Base-by-base conservation (phyloP, 2,329 filamentous ascomycete genomes). In the Fusarium nisikadoi region DNA sequence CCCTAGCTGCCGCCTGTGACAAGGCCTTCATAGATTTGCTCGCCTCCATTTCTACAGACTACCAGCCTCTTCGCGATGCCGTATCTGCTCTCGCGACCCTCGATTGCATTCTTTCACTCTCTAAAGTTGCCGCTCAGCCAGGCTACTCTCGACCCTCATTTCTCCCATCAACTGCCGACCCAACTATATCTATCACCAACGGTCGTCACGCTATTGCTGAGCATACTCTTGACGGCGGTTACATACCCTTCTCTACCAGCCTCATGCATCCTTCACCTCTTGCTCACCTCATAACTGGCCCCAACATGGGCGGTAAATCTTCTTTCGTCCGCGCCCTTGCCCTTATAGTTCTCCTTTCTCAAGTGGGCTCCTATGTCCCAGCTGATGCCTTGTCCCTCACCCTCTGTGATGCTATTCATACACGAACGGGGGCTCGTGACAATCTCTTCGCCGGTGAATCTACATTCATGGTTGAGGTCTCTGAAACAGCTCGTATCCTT, bases 271-370 rank as follows among this genome's bases (percentile, higher is more conserved):
- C 90, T 3, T 79, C 85, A 2, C 88, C 90, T 0, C 88, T 93
- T 10, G 94, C 94, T 5, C 89, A 98, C 74, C 91, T 98, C 62
- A 92, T 99, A 76, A 99, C 96, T 0, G 96, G 96, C 0, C 96
- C 96, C 35, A 99, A 99, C 84, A 99, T 99, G 96, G 96, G 96
- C 77, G 96, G 96, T 62, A 99, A 99, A 80, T 97, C 94, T n/a
- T 96, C 93, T 64, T 99, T 97, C 81, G 95, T 99, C 27, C 94
- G 96, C 58, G 93, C 95, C 73, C 91, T 97, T 47, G 95, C 96
- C 14, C 89, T 99, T 11, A 94, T 98, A 70, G 89, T 93, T 52
- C 95, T 99, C 77, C 95, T 99, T 85, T 94, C 94, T 12, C 96
- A 99, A 79, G 92, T 98, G 71, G 96, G 96, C 55, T 97, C 93